A percentile compares a stretch with the other conserved stretches of the same genome.
Evolutionary conservation across 2,329 filamentous ascomycete species (phyloP).

Genomic region (Penicillium freii): DNA sequence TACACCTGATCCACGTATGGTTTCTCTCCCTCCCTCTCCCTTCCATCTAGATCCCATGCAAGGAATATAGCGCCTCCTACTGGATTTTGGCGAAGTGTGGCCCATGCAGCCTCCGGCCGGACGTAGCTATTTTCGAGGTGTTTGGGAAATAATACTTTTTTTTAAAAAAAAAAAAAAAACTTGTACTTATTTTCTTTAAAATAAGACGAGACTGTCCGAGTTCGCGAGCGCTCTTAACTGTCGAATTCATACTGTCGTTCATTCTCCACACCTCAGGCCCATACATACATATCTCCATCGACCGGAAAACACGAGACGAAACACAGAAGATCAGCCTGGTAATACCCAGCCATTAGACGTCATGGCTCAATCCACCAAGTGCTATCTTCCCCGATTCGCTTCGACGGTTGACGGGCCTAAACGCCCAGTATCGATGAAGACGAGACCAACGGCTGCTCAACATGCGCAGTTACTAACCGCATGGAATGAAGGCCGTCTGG

Average conservation of each 20-base stretch:
- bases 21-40: conserved; percentile 21
- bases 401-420: conserved; percentile 29
- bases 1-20: conserved; percentile 17
- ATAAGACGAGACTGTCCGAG: conserved; percentile 16
- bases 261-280: conserved; percentile 1
- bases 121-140: conserved; percentile 18
- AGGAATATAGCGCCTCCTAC: conserved; percentile 22
- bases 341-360: background rate
- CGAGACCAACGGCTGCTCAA: conserved; percentile 30
- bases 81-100: conserved; percentile 14
- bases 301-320: background rate
- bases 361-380: conserved; percentile 34
- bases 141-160: background rate
- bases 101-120: conserved; percentile 21
- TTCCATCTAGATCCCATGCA: conserved; percentile 26
- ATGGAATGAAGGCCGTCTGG: conserved; percentile 28
- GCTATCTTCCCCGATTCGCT: conserved; percentile 38
- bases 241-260: conserved; percentile 16
- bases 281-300: conserved; percentile 1
- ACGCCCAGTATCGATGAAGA: conserved; percentile 38
- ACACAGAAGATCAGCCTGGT: background rate
- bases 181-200: conserved; percentile 17
- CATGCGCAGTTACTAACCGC: conserved; percentile 33
- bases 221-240: conserved; percentile 8
- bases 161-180: background rate